phyloP scores from a whole-genome alignment of 2,329 filamentous ascomycete genomes.

The Nemania abortiva region DNA sequence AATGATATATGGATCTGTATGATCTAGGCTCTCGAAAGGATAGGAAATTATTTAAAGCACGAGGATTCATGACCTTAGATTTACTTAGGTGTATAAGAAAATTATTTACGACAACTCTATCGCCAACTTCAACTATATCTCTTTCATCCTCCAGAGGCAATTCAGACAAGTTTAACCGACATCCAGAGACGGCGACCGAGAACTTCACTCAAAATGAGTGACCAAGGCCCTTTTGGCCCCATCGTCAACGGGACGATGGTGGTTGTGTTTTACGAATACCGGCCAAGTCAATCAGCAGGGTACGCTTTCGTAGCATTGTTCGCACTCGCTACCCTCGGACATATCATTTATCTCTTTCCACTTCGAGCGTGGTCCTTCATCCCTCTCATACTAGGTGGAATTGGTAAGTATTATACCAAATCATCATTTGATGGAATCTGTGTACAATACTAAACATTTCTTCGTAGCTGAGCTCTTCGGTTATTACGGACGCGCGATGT shows the following conservation, averaged over 20 bases:
- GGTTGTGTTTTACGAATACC: constrained; percentile 42
- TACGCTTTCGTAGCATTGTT: constrained; percentile 40
- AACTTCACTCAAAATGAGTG: constrained; percentile 3
- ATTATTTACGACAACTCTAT: neutral
- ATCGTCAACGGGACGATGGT: constrained; percentile 36
- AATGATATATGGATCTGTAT: neutral
- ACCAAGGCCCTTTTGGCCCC: constrained; percentile 39
- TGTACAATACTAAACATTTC: neutral
- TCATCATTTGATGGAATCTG: neutral
- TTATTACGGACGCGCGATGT: constrained; percentile 43
- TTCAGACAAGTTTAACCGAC: neutral
- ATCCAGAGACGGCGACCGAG: neutral
- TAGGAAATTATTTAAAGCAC: no score
- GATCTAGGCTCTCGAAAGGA: neutral
- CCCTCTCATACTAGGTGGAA: constrained; percentile 40
- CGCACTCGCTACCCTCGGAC: constrained; percentile 31
- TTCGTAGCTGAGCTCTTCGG: constrained; percentile 39
- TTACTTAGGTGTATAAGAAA: neutral
- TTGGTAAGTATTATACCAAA: neutral
- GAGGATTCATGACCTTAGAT: no score
- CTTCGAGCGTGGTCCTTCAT: constrained; percentile 40
- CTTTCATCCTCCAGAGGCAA: neutral
- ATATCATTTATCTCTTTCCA: constrained; percentile 35
- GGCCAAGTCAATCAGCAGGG: constrained; percentile 33
- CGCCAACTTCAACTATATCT: neutral